Base-by-base conservation (phyloP, 2,329 filamentous ascomycete species). In the Exophiala xenobiotica region DNA sequence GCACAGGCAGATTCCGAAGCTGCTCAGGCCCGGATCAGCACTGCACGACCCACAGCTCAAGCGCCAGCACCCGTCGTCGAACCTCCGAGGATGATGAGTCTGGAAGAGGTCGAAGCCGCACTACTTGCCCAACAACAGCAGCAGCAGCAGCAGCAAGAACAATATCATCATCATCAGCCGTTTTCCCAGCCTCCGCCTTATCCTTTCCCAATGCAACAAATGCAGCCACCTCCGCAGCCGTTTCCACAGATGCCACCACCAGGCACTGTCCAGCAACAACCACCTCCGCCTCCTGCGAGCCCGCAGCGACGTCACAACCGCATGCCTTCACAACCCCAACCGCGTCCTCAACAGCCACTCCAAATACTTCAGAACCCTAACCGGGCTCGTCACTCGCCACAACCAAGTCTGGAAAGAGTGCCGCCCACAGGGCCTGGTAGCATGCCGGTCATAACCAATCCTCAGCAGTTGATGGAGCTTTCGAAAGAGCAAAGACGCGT, bases 101-200 rank as follows among this genome's bases (percentile, higher is more conserved):
- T 99, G 64, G 93, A 97, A 68, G 93, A 99, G 73, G 91, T 99
- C 16, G 93, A 99, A 73, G 92, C 92, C 47, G 85, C 90, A 58
- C 91, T 99, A 86, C 83, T 88, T 54, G 78, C 81, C 26, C 49
- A 58, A 38, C 48, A 41, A 38, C 51, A 41, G 23, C 51, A 46
- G 31, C 44, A 42, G n/a, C 51, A 39, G 16, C 52, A 46, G 42
- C 56, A 53, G 3, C 53, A 58, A 16, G 46, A 45, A 33, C 48
- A 35, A 9, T 16, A 14, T 12, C 31, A 35, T 4, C 31, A 35
- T 4, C 31, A 61, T 14, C 56, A 54, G 45, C 47, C 42, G 14
- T 39, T 55, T 42, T 54, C 48, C n/a, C 56, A 50, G 66, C 40
- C 68, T 66, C 54, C 67, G 67, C 57, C 67, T 65, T 33, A 57